Evolutionary conservation across 805 yeast species (phyloP), one percentile per base, ranked within the genome.

Genomic region (Candida koratica): DNA sequence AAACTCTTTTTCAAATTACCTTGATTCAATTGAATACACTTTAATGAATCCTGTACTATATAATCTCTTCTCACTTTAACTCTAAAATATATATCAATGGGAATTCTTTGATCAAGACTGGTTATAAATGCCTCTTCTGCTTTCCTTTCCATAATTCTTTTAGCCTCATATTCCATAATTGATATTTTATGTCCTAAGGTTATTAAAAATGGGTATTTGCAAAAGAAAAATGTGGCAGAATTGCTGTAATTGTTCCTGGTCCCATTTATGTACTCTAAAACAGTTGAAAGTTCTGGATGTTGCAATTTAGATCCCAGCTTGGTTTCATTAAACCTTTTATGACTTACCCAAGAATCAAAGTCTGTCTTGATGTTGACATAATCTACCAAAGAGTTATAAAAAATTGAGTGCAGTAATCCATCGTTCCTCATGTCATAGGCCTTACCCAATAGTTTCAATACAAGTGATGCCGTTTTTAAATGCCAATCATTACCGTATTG

Each of bases 121-220:
- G 73, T 75, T 26, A 88, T 72, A 49, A 88, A 88, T 0, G 96
- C 95, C 53, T 85, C 90, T 49, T 87, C 95, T 0, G 95, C 95
- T 49, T 82, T 80, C 36, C 82, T 63, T 49, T 84, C 93, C 96
- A 88, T 88, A 36, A 75, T 81, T 31, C 81, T 59, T 43, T 78
- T 73, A 0, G 90, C 87, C 52, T 87, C 96, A 53, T 84, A 79
- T 47, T 85, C 95, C 44, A 90, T 60, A 2, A 90, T 77, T 0
- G 81, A 69, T 2, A 88, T 82, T 55, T 90, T 90, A 1, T 87
- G 73, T 0, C 95, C 96, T 40, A 90, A 58, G 0, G 95, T 79
- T 16, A 90, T 61, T 34, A 87, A 61, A 52, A 84, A 88, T 1
- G 97, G 96, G 46, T 71, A 88, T 44, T 84, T 83, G 53, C 97